A percentile compares a stretch with the other conserved stretches of the same genome.
phyloP scores from a whole-genome alignment of 768 basidiomycete genomes.

The Collybia mongolica region DNA sequence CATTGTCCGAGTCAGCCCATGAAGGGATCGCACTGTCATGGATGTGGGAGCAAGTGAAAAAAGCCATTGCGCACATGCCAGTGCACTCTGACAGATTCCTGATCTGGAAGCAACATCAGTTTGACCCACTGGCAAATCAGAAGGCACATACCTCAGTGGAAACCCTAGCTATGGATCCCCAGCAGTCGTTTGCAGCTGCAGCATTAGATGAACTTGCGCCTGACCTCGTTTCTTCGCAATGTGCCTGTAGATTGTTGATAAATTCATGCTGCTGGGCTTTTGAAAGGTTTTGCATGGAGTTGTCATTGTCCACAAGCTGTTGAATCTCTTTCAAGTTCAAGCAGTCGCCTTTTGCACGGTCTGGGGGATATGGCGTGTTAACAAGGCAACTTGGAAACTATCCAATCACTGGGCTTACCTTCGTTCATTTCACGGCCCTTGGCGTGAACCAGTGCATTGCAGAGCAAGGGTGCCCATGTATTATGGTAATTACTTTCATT shows the following conservation, averaged over 20 bases:
- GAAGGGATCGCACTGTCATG: neutral
- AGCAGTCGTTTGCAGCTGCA: neutral
- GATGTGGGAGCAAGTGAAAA: neutral
- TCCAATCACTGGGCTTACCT: neutral
- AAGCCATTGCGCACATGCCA: neutral
- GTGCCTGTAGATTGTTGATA: neutral
- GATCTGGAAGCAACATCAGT: neutral
- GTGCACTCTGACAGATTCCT: neutral
- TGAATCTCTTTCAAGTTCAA: conserved; percentile 1
- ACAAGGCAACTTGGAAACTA: neutral
- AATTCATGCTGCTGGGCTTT: neutral
- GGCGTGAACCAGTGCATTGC: conserved; percentile 2
- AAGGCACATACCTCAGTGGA: neutral
- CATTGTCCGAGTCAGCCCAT: neutral
- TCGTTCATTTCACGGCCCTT: conserved; percentile 1
- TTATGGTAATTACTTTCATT: neutral
- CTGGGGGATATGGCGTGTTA: neutral
- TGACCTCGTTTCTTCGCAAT: neutral
- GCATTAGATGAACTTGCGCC: neutral
- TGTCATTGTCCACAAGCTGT: neutral
- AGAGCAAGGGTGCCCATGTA: neutral
- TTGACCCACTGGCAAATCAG: neutral
- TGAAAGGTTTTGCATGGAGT: neutral
- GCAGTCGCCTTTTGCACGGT: neutral
- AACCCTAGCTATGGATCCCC: neutral